Conservation (phyloP, 2,329 filamentous ascomycete species). For the Arthrobotrys conoides region DNA sequence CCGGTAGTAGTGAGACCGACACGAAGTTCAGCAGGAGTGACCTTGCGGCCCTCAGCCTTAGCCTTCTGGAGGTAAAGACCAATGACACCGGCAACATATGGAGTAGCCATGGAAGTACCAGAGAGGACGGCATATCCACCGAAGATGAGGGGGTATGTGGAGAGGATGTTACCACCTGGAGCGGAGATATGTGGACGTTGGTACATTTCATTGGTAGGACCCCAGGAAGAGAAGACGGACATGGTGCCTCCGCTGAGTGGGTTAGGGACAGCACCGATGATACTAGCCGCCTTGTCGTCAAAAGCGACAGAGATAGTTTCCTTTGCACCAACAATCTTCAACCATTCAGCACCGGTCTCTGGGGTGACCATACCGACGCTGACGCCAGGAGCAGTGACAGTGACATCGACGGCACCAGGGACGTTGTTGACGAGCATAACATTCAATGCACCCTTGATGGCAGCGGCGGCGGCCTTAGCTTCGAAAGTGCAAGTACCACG, state of each 20-base stretch:
- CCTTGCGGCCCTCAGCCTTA: slow-evolving; percentile 68
- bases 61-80: slow-evolving; percentile 72
- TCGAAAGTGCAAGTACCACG: slow-evolving; percentile 74
- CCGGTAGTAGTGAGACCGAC: slow-evolving; percentile 70
- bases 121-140: slow-evolving; percentile 71
- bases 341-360: slow-evolving; percentile 51
- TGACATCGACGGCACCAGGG: slow-evolving; percentile 39
- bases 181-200: slow-evolving; percentile 73
- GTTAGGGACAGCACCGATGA: slow-evolving; percentile 59
- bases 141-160: slow-evolving; percentile 71
- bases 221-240: slow-evolving; percentile 74
- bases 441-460: slow-evolving; percentile 73
- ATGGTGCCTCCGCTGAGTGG: slow-evolving; percentile 70
- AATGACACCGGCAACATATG: slow-evolving; percentile 72
- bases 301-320: slow-evolving; percentile 57
- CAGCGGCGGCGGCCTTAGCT: slow-evolving; percentile 72
- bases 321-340: slow-evolving; percentile 45
- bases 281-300: slow-evolving; percentile 38
- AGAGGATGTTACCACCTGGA: slow-evolving; percentile 74
- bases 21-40: slow-evolving; percentile 68
- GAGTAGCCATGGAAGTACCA: slow-evolving; percentile 75
- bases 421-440: slow-evolving; percentile 75
- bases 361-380: slow-evolving; percentile 61
- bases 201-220: slow-evolving; percentile 74
- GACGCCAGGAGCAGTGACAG: slow-evolving; percentile 44